Conservation (phyloP, 441 rosid genomes). For the Populus hybrid region DNA sequence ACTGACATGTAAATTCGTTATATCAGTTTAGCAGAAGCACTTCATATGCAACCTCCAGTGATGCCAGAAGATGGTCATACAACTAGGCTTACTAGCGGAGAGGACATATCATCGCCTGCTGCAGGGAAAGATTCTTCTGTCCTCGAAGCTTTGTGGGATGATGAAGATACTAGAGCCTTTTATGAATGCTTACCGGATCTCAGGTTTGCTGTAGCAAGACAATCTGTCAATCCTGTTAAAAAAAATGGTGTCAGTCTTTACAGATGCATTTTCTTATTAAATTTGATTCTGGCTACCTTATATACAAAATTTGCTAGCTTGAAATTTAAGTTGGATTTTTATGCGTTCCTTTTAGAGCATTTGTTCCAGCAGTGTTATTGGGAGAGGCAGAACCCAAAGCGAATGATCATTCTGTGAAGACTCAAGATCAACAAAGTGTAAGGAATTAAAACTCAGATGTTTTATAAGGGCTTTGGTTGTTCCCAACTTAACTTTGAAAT, state of each 20-base stretch:
- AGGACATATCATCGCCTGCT: conserved; percentile 69
- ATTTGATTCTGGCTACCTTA: background rate
- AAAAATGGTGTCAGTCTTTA: background rate
- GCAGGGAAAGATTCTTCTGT: conserved; percentile 74
- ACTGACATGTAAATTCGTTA: background rate
- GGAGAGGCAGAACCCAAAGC: conserved; percentile 89
- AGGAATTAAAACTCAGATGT: conserved; percentile 34
- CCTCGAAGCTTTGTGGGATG: conserved; percentile 94
- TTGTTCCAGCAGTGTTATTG: conserved; percentile 96
- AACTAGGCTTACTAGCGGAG: conserved; percentile 84
- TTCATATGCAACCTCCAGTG: conserved; percentile 96
- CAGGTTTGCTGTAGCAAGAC: conserved; percentile 52
- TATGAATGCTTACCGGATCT: conserved; percentile 97
- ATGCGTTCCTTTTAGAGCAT: conserved; percentile 64
- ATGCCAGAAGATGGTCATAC: conserved; percentile 99
- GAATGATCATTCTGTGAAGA: conserved; percentile 71
- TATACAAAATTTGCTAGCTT: background rate
- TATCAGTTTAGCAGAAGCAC: conserved; percentile 91
- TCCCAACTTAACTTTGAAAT: background rate
- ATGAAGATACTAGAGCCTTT: conserved; percentile 95
- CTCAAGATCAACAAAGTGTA: conserved; percentile 73
- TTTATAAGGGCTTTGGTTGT: background rate
- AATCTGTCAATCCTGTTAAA: background rate
- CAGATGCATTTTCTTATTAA: background rate
- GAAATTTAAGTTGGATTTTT: background rate